Evolutionary conservation across 2,329 filamentous ascomycete species (phyloP), one percentile per base, ranked within the genome.

Genomic region (Arthrobotrys iridis): DNA sequence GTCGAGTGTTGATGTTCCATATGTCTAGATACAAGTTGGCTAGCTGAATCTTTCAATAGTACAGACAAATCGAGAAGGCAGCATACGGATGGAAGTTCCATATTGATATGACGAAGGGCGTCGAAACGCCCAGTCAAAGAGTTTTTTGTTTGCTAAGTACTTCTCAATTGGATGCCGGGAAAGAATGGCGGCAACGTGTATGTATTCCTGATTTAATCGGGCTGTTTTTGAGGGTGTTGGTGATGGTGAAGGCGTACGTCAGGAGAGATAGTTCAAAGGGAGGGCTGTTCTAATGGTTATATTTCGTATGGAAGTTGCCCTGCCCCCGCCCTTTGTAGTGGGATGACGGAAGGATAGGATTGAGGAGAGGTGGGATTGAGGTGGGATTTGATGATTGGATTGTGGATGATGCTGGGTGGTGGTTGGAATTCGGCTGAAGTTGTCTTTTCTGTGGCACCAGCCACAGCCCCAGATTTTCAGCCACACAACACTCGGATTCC

Each of bases 1-100:
- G 7, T 76, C 68, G 28, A 79, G 66, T 11, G 77, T 79, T 35
- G 78, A 77, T 62, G 57, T 77, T 62, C 66, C 77, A 50, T 78
- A 77, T 52, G 78, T 76, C 79, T 79, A 66, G 5, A 59, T 48
- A 35, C 22, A n/a, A n/a, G 60, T 40, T 24, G 18, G 20, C 57
- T 55, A 68, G 48, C 20, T 20, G 7, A 5, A 28, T 6, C 8
- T n/a, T 43, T 57, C 3, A 35, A 41, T 13, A 6, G 30, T 26
- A 20, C 10, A 43, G 11, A 22, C 22, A 13, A 13, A 46, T 26
- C 10, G 3, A 28, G 20, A 24, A 18, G 11, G 57, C 10, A n/a
- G 30, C 46, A 20, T 68, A 75, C 71, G 22, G 71, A 75, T 37
- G 71, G 71, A 52, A 75, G 46, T 50, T 75, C 63, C 63, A 75